These are phyloP conservation scores for Scheffersomyces segobiensis DNA, from an alignment of 1,139 yeast species.

Conservation along the genomic window DNA sequence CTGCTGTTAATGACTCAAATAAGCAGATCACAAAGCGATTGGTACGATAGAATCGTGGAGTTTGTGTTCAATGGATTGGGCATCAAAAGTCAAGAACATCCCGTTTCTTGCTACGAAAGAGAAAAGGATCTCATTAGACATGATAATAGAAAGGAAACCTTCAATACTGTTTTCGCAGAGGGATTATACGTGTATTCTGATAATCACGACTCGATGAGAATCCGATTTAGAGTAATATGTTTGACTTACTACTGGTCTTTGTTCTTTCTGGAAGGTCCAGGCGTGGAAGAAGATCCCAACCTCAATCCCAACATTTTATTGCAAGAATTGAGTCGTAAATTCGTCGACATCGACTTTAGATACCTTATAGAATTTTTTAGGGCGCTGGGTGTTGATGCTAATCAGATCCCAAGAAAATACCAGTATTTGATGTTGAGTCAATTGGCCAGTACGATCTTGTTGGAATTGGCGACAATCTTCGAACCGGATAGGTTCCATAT, in stretches of 20 bases:
- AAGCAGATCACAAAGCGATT: slow-evolving; percentile 17
- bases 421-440: slow-evolving; percentile 11
- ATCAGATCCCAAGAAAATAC: slow-evolving; percentile 9
- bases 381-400: not conserved
- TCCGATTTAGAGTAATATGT: slow-evolving; percentile 24
- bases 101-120: slow-evolving; percentile 30
- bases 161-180: slow-evolving; percentile 4
- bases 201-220: slow-evolving; percentile 27
- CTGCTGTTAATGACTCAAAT: slow-evolving; percentile 19
- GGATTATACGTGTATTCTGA: slow-evolving; percentile 13
- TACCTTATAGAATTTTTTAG: slow-evolving; percentile 13
- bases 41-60: slow-evolving; percentile 38
- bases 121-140: slow-evolving; percentile 25
- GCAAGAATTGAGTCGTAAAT: slow-evolving; percentile 10
- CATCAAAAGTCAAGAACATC: slow-evolving; percentile 13
- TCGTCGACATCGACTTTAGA: slow-evolving; percentile 8
- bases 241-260: slow-evolving; percentile 24
- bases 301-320: slow-evolving; percentile 10
- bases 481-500: slow-evolving; percentile 7
- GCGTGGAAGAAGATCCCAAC: slow-evolving; percentile 4
- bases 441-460: slow-evolving; percentile 11
- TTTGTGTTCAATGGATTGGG: slow-evolving; percentile 30
- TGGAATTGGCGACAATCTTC: slow-evolving; percentile 13
- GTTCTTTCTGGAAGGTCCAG: slow-evolving; percentile 13
- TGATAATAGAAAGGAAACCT: slow-evolving; percentile 14